A percentile compares a stretch with the other conserved stretches of the same genome.
Conservation (phyloP, 2,329 filamentous ascomycete species). For the Sporothrix globosa region DNA sequence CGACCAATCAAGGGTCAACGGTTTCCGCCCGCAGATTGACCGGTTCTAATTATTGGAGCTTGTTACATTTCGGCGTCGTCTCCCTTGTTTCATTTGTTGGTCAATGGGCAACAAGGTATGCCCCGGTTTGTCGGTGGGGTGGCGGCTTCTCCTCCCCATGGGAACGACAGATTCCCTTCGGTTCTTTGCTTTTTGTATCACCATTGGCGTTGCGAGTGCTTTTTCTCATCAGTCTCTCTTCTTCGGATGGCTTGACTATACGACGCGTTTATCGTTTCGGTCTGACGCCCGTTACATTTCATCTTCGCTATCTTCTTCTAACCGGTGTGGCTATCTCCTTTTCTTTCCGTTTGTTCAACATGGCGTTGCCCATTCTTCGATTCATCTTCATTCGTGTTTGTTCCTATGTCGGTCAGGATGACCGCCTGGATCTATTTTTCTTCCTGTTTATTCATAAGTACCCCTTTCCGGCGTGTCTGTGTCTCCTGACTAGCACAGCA, state of each 20-base stretch:
- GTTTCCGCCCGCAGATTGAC: slow-evolving; percentile 46
- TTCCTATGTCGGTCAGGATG: slow-evolving; percentile 11
- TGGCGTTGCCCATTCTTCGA: slow-evolving; percentile 6
- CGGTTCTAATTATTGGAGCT: slow-evolving; percentile 23
- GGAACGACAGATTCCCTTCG: not conserved
- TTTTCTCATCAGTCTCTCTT: not conserved
- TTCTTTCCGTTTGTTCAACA: slow-evolving; percentile 22
- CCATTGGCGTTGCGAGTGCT: slow-evolving; percentile 23
- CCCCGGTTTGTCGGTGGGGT: too few relatives aligned
- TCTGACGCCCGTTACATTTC: not conserved
- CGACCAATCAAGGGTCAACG: slow-evolving; percentile 53
- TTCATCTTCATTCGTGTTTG: not conserved
- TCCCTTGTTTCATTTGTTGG: not conserved
- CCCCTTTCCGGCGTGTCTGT: not conserved
- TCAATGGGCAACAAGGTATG: too few relatives aligned
- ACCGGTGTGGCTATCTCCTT: not conserved
- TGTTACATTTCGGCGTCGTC: not conserved
- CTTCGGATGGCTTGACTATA: not conserved
- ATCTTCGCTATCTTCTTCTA: not conserved
- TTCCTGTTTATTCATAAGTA: not conserved
- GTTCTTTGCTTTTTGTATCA: slow-evolving; percentile 23
- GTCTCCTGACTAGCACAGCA: not conserved
- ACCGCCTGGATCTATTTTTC: not conserved
- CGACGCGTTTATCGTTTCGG: too few relatives aligned
- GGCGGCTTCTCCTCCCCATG: not conserved